A percentile compares a stretch with the other conserved stretches of the same genome.
Evolutionary conservation across 805 yeast species (phyloP).

Genomic region (Sugiyamaella chiloensis): DNA sequence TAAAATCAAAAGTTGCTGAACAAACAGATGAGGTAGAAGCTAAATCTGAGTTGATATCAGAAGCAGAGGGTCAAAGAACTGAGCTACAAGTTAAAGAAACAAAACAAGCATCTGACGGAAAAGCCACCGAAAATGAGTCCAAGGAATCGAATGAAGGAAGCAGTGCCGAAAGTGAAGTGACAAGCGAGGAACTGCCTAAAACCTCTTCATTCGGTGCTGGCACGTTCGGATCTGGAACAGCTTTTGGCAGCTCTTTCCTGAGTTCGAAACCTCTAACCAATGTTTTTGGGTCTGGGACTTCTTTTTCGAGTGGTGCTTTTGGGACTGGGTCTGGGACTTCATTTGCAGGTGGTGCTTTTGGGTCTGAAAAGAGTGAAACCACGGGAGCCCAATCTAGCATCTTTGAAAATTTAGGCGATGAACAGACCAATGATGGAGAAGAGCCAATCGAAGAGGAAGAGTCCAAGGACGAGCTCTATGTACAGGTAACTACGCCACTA

Average conservation of each 20-base stretch:
- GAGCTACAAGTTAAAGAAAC: constrained; percentile 19
- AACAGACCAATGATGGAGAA: constrained; percentile 24
- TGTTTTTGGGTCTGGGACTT: constrained; percentile 14
- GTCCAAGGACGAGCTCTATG: constrained; percentile 32
- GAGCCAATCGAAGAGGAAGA: constrained; percentile 28
- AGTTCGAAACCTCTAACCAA: background rate
- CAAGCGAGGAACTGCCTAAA: background rate
- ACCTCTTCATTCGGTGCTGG: background rate
- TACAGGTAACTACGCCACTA: constrained; percentile 31
- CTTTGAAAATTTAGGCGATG: constrained; percentile 24
- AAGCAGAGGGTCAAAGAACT: constrained; percentile 8
- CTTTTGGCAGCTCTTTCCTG: background rate
- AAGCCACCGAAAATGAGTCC: constrained; percentile 23
- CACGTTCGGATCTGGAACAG: constrained; percentile 45
- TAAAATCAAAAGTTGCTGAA: constrained; percentile 6
- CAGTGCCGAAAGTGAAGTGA: background rate
- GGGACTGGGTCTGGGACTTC: constrained; percentile 22
- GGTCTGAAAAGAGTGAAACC: constrained; percentile 10
- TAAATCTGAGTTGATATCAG: background rate
- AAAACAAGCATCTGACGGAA: constrained; percentile 18
- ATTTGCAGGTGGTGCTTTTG: no score
- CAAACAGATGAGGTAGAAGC: constrained; percentile 8
- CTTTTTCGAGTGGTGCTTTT: constrained; percentile 16
- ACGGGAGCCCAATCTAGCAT: background rate
- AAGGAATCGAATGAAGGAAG: background rate